Percentiles rank a stretch among this genome's conserved stretches.
Conservation (phyloP, 495 filamentous ascomycete genomes). For the Penicillium paradoxum region DNA sequence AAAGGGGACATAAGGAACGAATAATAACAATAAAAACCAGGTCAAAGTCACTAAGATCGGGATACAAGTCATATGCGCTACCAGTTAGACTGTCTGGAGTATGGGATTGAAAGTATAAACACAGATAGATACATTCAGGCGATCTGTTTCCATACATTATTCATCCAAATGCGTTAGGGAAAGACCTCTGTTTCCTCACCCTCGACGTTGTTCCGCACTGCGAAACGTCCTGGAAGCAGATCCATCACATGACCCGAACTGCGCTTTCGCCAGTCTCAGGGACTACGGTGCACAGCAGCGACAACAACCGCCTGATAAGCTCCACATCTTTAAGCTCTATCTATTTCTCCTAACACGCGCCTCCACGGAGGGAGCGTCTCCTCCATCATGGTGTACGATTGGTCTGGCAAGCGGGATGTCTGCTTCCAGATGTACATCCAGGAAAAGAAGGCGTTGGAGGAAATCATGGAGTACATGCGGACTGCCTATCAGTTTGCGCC, state of each 20-base stretch:
- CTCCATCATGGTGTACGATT: slow-evolving; percentile 64
- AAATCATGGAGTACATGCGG: slow-evolving; percentile 61
- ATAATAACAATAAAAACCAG: no score
- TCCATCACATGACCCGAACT: slow-evolving; percentile 22
- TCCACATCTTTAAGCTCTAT: slow-evolving; percentile 13
- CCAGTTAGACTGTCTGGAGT: no score
- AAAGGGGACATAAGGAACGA: no score
- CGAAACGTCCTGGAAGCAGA: no score
- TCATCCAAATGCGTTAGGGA: no score
- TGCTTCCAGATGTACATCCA: slow-evolving; percentile 70
- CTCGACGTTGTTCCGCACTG: no score
- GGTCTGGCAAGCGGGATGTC: slow-evolving; percentile 64
- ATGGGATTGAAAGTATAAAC: no score
- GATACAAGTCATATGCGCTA: no score
- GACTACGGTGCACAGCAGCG: slow-evolving; percentile 39
- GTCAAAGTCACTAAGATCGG: no score
- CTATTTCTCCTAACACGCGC: slow-evolving; percentile 20
- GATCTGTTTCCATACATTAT: no score
- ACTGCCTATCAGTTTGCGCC: slow-evolving; percentile 57
- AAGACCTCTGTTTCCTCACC: no score
- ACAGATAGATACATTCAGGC: no score
- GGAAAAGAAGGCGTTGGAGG: slow-evolving; percentile 62
- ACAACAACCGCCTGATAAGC: slow-evolving; percentile 35
- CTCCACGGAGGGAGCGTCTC: slow-evolving; percentile 30
- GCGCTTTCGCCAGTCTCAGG: slow-evolving; percentile 14